Base-by-base conservation (phyloP, 306 rosid species). In the Amphicarpaea edgeworthii region DNA sequence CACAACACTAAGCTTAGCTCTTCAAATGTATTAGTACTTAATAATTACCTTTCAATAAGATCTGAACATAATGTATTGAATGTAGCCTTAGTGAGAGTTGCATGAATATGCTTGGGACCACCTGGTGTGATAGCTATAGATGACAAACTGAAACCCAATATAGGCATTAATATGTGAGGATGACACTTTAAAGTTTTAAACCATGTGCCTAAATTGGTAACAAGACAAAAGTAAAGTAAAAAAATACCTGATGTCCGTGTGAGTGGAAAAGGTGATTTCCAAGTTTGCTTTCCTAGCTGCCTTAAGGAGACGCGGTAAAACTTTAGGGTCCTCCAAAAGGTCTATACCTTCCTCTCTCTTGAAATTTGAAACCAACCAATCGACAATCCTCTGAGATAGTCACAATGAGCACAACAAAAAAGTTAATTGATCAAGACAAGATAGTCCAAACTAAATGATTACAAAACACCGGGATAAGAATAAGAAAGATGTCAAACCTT, bases 91-190 rank as follows among this genome's bases (percentile, higher is more conserved):
- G 98, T 86, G 37, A 94, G 68, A 96, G 96, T 92, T 84, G 90
- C 98, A 60, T n/a, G n/a, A n/a, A 94, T 94, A 83, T 94, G 98
- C 82, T 94, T 94, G 43, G 98, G 98, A 34, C 97, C 98, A 68
- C 92, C 98, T 5, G 93, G 87, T 26, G 97, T 90, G 8, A 95
- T 97, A 79, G 97, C 92, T 76, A 94, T 94, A 87, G 92, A 94
- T 3, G 98, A 97, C 79, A 94, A 81, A 69, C 98, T 94, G 89
- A 54, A 84, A 69, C 11, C 45, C n/a, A n/a, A 30, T 6, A 12
- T 28, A n/a, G 16, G 7, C 21, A 58, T 7, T 1, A 55, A 53
- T 8, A 24, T 65, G 59, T 65, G n/a, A n/a, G n/a, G n/a, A n/a
- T n/a, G n/a, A n/a, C n/a, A n/a, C n/a, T n/a, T n/a, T n/a, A n/a